These are phyloP conservation scores for Venturia nashicola DNA, from an alignment of 2,329 filamentous ascomycete species.

Conservation along the genomic window DNA sequence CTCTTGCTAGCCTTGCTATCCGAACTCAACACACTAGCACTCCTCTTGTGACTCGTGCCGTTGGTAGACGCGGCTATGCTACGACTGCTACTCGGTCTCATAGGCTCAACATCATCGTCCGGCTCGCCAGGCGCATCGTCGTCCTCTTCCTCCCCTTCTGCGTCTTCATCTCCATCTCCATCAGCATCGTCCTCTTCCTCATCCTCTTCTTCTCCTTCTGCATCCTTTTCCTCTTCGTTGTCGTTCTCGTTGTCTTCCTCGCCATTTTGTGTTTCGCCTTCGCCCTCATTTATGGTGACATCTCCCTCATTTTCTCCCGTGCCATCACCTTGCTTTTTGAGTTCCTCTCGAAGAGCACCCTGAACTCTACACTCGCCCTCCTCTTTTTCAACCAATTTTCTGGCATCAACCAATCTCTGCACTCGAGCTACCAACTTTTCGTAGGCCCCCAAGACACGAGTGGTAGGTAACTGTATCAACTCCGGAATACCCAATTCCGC, in stretches of 20 bases:
- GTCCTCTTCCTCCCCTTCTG: slow-evolving; percentile 17
- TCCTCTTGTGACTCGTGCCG: slow-evolving; percentile 52
- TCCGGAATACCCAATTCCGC: slow-evolving; percentile 59
- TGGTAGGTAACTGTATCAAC: slow-evolving; percentile 62
- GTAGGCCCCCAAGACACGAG: slow-evolving; percentile 57
- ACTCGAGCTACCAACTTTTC: slow-evolving; percentile 60
- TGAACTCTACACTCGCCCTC: slow-evolving; percentile 52
- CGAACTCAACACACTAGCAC: slow-evolving; percentile 67
- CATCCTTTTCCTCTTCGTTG: slow-evolving; percentile 12
- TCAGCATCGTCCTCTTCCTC: slow-evolving; percentile 13
- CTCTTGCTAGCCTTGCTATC: slow-evolving; percentile 15
- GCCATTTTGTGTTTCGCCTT: slow-evolving; percentile 15
- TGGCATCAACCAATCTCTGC: slow-evolving; percentile 55
- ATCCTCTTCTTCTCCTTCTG: slow-evolving; percentile 11
- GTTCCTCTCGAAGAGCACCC: slow-evolving; percentile 17
- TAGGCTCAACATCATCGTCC: slow-evolving; percentile 14
- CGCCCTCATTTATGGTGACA: slow-evolving; percentile 14
- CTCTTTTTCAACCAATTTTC: slow-evolving; percentile 65
- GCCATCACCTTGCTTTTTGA: slow-evolving; percentile 12
- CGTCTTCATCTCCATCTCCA: slow-evolving; percentile 13
- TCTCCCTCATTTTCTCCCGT: slow-evolving; percentile 14
- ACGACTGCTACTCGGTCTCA: slow-evolving; percentile 7
- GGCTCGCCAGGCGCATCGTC: slow-evolving; percentile 14
- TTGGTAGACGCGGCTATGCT: slow-evolving; percentile 5
- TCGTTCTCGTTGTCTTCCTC: slow-evolving; percentile 17